phyloP scores from a whole-genome alignment of 1,284 basidiomycete genomes.

The Puccinia brachypodii region DNA sequence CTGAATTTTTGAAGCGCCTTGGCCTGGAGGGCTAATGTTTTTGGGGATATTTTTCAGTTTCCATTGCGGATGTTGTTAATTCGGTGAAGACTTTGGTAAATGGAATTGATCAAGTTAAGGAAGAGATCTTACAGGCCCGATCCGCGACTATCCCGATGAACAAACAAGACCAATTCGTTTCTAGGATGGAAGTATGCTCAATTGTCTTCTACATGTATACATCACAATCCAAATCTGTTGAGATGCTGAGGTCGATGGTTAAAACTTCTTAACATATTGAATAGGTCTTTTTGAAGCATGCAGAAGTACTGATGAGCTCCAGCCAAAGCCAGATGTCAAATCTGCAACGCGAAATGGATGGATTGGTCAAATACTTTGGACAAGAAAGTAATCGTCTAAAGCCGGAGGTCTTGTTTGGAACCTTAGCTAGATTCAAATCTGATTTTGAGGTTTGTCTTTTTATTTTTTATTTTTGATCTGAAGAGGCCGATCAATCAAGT shows the following conservation, averaged over 20 bases:
- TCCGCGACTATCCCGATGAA: conserved; percentile 55
- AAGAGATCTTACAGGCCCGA: conserved; percentile 63
- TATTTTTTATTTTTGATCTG: not conserved
- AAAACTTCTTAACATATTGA: not conserved
- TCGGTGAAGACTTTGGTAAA: conserved; percentile 65
- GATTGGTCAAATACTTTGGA: conserved; percentile 23
- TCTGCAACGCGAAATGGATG: conserved; percentile 12
- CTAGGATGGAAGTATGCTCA: conserved; percentile 5
- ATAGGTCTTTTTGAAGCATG: conserved; percentile 19
- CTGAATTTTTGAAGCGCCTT: conserved; percentile 21
- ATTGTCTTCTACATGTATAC: no score
- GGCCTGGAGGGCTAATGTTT: not conserved
- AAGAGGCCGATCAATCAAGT: no score
- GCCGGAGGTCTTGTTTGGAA: conserved; percentile 29
- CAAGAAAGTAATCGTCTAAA: conserved; percentile 19
- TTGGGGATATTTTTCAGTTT: conserved; percentile 62
- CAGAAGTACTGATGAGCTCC: conserved; percentile 7
- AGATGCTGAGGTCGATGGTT: not conserved
- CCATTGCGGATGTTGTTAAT: conserved; percentile 66
- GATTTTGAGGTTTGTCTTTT: conserved; percentile 25
- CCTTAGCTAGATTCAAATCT: conserved; percentile 28
- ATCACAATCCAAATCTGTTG: not conserved
- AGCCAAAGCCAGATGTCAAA: conserved; percentile 6
- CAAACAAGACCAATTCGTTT: conserved; percentile 4
- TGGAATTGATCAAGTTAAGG: conserved; percentile 65